Evolutionary conservation across 352 stramenopile species (phyloP).

Genomic region (Phytophthora tubulina): DNA sequence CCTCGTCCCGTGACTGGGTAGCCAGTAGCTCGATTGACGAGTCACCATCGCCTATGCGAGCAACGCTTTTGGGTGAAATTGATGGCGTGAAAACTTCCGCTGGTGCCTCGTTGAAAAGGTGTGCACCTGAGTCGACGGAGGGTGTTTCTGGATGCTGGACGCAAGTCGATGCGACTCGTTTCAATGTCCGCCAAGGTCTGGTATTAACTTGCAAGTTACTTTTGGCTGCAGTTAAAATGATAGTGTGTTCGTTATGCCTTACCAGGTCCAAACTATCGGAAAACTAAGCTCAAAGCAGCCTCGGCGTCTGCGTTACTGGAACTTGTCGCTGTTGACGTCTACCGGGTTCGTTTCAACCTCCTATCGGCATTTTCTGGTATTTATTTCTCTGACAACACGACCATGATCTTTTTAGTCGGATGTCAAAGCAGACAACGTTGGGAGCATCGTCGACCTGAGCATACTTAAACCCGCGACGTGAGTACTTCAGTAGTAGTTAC

Average conservation of each 20-base stretch:
- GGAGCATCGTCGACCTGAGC: slow-evolving; percentile 70
- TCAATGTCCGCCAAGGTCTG: slow-evolving; percentile 84
- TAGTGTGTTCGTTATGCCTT: too few species aligned
- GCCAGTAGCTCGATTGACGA: slow-evolving; percentile 13
- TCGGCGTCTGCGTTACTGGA: slow-evolving; percentile 67
- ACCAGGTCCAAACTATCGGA: slow-evolving; percentile 78
- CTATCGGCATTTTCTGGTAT: background rate
- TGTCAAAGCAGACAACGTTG: slow-evolving; percentile 79
- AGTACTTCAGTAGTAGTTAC: slow-evolving; percentile 8
- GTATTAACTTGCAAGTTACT: background rate
- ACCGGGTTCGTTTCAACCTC: slow-evolving; percentile 45
- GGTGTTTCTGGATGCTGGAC: slow-evolving; percentile 65
- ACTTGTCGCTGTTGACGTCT: slow-evolving; percentile 80
- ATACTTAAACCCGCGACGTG: slow-evolving; percentile 47
- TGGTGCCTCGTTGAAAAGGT: slow-evolving; percentile 67
- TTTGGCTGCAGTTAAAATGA: too few species aligned
- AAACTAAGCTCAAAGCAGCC: slow-evolving; percentile 75
- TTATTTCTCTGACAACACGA: background rate
- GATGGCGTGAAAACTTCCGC: slow-evolving; percentile 56
- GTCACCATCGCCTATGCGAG: background rate
- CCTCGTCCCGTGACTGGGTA: slow-evolving; percentile 6
- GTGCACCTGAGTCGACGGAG: slow-evolving; percentile 42
- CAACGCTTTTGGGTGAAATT: slow-evolving; percentile 42
- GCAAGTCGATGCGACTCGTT: slow-evolving; percentile 71
- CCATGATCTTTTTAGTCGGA: slow-evolving; percentile 55